phyloP scores from a whole-genome alignment of 2,329 filamentous ascomycete species.

The Knufia petricola region DNA sequence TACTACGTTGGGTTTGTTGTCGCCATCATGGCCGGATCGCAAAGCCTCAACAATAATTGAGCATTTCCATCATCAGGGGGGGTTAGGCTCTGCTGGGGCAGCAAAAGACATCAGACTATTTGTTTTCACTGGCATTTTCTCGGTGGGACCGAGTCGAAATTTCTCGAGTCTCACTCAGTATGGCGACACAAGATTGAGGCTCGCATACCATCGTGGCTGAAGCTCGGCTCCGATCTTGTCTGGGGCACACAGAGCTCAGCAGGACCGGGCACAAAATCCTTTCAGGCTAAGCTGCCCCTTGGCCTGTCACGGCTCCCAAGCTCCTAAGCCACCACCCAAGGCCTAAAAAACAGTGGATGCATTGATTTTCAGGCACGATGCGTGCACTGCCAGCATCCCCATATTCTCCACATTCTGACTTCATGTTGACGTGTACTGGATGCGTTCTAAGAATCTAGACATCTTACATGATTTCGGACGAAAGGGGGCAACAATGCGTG shows the following conservation, averaged over 20 bases:
- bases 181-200: not conserved
- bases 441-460: not conserved
- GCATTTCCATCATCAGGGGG: not conserved
- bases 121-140: not conserved
- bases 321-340: too few relatives aligned
- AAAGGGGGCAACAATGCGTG: not conserved
- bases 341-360: slow-evolving; percentile 4
- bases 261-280: not conserved
- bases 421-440: not conserved
- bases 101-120: not conserved
- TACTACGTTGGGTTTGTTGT: not conserved
- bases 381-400: slow-evolving; percentile 4
- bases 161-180: not conserved
- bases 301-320: too few relatives aligned
- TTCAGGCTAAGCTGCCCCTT: not conserved
- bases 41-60: not conserved
- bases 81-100: not conserved
- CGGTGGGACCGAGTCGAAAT: not conserved
- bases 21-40: not conserved
- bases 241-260: not conserved
- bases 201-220: not conserved
- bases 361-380: slow-evolving; percentile 11
- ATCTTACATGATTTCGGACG: not conserved
- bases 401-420: slow-evolving; percentile 6
- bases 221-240: not conserved